A percentile compares a stretch with the other conserved stretches of the same genome.
These are phyloP conservation scores for Ceratocystis eucalypticola DNA, from an alignment of 2,329 filamentous ascomycete genomes.

Conservation along the genomic window DNA sequence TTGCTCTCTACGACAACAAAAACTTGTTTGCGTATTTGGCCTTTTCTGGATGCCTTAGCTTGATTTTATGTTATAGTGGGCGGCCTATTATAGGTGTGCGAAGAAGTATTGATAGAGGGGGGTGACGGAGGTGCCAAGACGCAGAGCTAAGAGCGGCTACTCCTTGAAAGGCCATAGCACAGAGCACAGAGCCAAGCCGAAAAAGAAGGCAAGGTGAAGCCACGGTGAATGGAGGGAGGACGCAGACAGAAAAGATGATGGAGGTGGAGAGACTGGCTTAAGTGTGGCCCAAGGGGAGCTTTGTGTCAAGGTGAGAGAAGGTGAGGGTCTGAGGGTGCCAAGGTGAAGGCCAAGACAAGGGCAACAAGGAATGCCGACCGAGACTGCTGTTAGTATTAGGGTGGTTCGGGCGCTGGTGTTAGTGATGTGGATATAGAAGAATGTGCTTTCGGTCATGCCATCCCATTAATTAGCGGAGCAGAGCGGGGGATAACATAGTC, in stretches of 20 bases:
- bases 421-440: not conserved
- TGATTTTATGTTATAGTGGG: not conserved
- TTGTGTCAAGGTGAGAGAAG: not conserved
- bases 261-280: not conserved
- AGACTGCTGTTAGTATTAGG: not conserved
- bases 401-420: not conserved
- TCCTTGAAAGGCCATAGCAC: not conserved
- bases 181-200: not conserved
- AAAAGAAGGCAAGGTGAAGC: conserved; percentile 2
- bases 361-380: not conserved
- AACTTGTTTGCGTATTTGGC: not conserved
- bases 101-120: not conserved
- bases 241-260: not conserved
- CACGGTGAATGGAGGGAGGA: not conserved
- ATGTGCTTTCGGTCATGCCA: not conserved
- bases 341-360: not conserved
- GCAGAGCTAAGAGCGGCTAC: not conserved
- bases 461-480: not conserved
- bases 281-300: not conserved
- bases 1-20: not conserved
- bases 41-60: not conserved
- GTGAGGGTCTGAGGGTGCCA: not conserved
- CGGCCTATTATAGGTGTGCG: not conserved
- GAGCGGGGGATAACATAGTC: not conserved
- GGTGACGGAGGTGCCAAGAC: not conserved